Evolutionary conservation across 768 basidiomycete species (phyloP), one percentile per base, ranked within the genome.

Genomic region (Chlorophyllum brunneum): DNA sequence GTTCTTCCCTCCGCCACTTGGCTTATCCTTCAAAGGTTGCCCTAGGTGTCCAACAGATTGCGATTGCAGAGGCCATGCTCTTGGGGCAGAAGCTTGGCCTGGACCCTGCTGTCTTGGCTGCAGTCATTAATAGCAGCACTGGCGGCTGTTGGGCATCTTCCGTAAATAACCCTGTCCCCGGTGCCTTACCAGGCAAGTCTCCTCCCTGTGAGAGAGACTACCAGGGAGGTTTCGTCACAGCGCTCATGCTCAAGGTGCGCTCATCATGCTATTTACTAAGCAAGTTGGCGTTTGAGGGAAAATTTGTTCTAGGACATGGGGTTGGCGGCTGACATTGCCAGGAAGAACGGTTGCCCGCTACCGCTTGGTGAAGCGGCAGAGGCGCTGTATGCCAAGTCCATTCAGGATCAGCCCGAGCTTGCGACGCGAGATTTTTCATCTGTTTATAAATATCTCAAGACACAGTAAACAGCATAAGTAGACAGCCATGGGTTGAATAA

Each of bases 21-120:
- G 29, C 44, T 48, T 33, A 55, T n/a, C 60, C 65, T 53, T 63
- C 11, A 31, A 46, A 84, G 65, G 72, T 85, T 24, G 73, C 88
- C 22, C 70, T 89, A 36, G 88, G 86, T 3, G 85, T 89, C 2
- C 78, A 93, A 60, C 91, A 93, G 67, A 81, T 92, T 48, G 88
- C 85, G 13, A 81, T 90, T 1, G 86, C 79, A n/a, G 93, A 95
- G 67, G 92, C 87, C 3, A 95, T 95, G 92, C 68, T 94, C 4
- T 75, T 95, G 8, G 93, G 93, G 3, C 78, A 82, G 65, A 83
- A 79, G 52, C 70, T 95, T n/a, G 93, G 92, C 2, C 69, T 95
- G 51, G 78, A 91, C 40, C 81, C 92, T 15, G 74, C 76, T 7
- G 73, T 93, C 26, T 77, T 95, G 18, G 87, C 92, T 2, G 76